Evolutionary conservation across 1,139 yeast genomes (phyloP), one percentile per base, ranked within the genome.

Genomic region (Pichia sp.): DNA sequence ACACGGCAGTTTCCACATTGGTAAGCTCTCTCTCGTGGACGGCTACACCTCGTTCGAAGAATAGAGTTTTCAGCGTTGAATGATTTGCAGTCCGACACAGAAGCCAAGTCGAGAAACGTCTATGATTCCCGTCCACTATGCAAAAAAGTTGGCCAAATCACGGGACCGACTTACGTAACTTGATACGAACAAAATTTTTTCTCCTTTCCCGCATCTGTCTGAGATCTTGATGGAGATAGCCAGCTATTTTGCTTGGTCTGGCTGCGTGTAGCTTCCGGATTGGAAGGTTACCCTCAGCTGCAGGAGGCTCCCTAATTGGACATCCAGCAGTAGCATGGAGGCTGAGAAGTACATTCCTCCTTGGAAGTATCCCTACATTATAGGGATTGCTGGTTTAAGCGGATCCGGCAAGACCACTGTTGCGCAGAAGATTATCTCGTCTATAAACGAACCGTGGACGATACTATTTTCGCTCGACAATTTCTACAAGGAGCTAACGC

Each of bases 351-450:
- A 87, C 64, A 78, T 80, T 16, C 98, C 98, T 2, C 98, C 98
- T 23, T 93, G 98, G 98, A 84, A 89, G 2, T 90, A 89, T 55
- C 98, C 98, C 0, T 93, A 90, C 65, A 83, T 93, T 48, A 91
- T 93, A 57, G 99, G 97, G 6, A 81, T 93, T 19, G 97, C 97
- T 0, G 99, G 99, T 1, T 83, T 87, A 52, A 86, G 96, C 22
- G 99, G 98, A 1, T 87, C 96, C 0, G 99, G 99, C 2, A 93
- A 93, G 66, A 93, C 99, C 0, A 86, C 96, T 30, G 87, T 93
- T 25, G 95, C 98, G 0, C 84, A 89, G 47, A 79, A 82, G 58
- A 85, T 93, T 60, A 88, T 91, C 54, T 80, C 85, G 53, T 82
- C 83, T 56, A 78, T 91, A 60, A 79, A 89, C 70, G 90, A 89